Evolutionary conservation across 139 green algal genomes (phyloP).

Genomic region (Raphidocelis subcapitata): DNA sequence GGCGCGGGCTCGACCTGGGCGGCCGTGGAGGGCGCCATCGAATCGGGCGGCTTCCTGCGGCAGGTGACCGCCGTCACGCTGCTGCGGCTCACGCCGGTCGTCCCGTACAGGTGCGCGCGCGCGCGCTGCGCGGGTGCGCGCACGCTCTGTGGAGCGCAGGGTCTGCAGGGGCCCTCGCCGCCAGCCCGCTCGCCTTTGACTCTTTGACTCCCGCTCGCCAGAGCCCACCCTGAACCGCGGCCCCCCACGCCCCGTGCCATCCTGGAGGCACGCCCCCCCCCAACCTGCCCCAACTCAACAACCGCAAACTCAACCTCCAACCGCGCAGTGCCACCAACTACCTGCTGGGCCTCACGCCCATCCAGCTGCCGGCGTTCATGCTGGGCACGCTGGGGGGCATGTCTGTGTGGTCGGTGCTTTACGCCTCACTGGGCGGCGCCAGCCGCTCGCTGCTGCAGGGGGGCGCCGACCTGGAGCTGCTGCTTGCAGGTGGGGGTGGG

Average conservation of each 20-base stretch:
- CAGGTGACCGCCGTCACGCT: constrained; percentile 72
- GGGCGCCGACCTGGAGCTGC: constrained; percentile 50
- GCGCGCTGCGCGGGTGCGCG: too few relatives aligned
- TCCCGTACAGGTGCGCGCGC: constrained; percentile 60
- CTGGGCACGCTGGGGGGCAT: constrained; percentile 68
- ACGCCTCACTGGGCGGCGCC: constrained; percentile 74
- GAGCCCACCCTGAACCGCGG: too few relatives aligned
- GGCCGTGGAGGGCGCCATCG: constrained; percentile 50
- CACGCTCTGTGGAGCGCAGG: too few relatives aligned
- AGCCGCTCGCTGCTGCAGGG: constrained; percentile 57
- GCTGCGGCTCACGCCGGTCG: constrained; percentile 79
- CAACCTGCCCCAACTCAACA: background rate
- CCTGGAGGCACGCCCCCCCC: too few relatives aligned
- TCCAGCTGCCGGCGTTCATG: constrained; percentile 66
- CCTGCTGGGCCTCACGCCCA: constrained; percentile 74
- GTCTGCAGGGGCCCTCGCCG: background rate
- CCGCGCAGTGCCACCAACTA: constrained; percentile 78
- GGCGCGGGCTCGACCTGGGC: constrained; percentile 31
- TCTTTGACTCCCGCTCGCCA: too few relatives aligned
- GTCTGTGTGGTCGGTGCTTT: constrained; percentile 69
- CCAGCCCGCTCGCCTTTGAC: background rate
- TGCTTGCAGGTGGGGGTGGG: constrained; percentile 34
- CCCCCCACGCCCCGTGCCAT: too few relatives aligned
- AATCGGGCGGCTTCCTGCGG: constrained; percentile 62
- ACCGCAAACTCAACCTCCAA: background rate